phyloP scores from a whole-genome alignment of 352 stramenopile genomes.

The Pythium aristosporum region DNA sequence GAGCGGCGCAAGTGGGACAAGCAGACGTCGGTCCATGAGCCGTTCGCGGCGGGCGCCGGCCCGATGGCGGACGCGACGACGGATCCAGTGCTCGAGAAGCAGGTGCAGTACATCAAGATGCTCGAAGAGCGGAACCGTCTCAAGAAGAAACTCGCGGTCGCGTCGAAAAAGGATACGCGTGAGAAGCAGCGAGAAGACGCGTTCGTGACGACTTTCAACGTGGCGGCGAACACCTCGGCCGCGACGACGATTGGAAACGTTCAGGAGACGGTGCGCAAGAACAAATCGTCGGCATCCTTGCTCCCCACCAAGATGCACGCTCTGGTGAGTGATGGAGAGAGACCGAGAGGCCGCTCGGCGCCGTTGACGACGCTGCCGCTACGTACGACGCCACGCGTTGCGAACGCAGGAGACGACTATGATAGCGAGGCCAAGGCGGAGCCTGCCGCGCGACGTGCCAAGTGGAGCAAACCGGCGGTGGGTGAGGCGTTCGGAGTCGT shows the following conservation, averaged over 20 bases:
- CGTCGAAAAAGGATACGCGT: constrained; percentile 46
- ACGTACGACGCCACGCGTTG: constrained; percentile 12
- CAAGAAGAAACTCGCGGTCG: constrained; percentile 70
- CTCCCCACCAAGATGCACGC: constrained; percentile 36
- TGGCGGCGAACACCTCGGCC: constrained; percentile 25
- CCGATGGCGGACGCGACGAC: constrained; percentile 19
- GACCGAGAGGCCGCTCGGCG: constrained; percentile 42
- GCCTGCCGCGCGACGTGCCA: constrained; percentile 32
- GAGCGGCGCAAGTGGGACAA: constrained; percentile 38
- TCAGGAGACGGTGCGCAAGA: constrained; percentile 35
- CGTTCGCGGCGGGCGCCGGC: neutral
- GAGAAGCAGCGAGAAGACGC: constrained; percentile 68
- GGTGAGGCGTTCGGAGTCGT: constrained; percentile 14
- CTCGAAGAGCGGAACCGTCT: constrained; percentile 81
- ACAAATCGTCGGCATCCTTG: constrained; percentile 43
- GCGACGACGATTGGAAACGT: neutral
- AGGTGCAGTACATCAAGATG: constrained; percentile 83
- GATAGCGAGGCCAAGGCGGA: constrained; percentile 12
- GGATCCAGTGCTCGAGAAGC: constrained; percentile 71
- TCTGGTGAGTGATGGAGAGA: neutral
- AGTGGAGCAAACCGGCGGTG: constrained; percentile 39
- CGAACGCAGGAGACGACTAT: neutral
- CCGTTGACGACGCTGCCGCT: constrained; percentile 40
- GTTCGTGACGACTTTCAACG: constrained; percentile 83
- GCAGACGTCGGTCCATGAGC: constrained; percentile 9